Conservation (phyloP, 1,284 basidiomycete genomes). For the Ceratorhiza oryzae-sativae region DNA sequence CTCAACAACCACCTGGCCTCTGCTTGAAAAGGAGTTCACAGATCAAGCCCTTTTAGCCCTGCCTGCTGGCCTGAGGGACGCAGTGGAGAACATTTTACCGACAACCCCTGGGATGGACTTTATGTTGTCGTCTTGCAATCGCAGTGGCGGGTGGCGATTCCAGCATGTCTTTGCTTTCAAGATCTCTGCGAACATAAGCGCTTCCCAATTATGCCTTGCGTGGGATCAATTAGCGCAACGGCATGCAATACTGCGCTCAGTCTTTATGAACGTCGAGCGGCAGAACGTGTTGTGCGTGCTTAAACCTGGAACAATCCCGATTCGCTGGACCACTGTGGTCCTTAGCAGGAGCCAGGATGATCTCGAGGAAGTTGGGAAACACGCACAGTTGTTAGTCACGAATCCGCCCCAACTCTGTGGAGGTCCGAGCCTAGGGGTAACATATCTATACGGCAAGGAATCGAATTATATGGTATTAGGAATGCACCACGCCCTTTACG, state of each 20-base stretch:
- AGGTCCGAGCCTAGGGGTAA: conserved; percentile 51
- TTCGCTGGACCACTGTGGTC: conserved; percentile 46
- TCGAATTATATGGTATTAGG: conserved; percentile 54
- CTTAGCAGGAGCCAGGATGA: conserved; percentile 42
- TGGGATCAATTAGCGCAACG: conserved; percentile 53
- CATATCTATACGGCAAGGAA: conserved; percentile 49
- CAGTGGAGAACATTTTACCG: conserved; percentile 15
- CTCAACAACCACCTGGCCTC: neutral
- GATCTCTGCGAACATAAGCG: conserved; percentile 50
- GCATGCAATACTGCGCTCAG: conserved; percentile 57
- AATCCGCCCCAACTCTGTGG: conserved; percentile 51
- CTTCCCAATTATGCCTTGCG: conserved; percentile 49
- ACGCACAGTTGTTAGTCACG: conserved; percentile 52
- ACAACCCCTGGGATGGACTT: conserved; percentile 36
- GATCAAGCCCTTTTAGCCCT: conserved; percentile 12
- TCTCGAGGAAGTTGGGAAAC: conserved; percentile 46
- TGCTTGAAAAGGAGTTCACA: conserved; percentile 8
- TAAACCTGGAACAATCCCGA: conserved; percentile 45
- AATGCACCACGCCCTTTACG: conserved; percentile 62
- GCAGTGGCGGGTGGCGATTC: conserved; percentile 48
- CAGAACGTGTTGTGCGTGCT: conserved; percentile 55
- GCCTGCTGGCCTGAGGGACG: conserved; percentile 18
- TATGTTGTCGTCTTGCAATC: conserved; percentile 30
- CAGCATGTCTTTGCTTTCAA: conserved; percentile 58
- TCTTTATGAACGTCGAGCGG: conserved; percentile 50